Evolutionary conservation across 2,329 filamentous ascomycete species (phyloP).

Genomic region (Huntiella decipiens): DNA sequence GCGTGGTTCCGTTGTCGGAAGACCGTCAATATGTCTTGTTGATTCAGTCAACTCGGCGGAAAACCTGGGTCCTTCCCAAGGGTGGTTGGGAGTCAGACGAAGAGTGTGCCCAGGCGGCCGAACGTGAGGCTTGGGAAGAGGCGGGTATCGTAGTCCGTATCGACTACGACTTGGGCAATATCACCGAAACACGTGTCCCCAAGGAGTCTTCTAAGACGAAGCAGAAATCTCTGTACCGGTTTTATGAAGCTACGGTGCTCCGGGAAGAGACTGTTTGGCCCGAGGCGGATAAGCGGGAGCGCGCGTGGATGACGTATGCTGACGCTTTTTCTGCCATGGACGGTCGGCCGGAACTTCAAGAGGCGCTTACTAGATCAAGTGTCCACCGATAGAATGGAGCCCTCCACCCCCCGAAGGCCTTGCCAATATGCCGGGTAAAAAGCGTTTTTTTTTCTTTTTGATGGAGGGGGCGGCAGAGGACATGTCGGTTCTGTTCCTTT

Average conservation of each 20-base stretch:
- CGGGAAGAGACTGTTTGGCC: conserved; percentile 80
- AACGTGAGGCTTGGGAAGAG: conserved; percentile 94
- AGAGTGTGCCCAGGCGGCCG: conserved; percentile 63
- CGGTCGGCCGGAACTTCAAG: conserved; percentile 66
- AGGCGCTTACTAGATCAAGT: conserved; percentile 68
- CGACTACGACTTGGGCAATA: conserved; percentile 68
- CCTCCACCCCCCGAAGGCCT: neutral
- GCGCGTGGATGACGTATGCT: conserved; percentile 73
- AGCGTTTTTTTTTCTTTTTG: conserved; percentile 1
- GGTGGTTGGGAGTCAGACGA: conserved; percentile 97
- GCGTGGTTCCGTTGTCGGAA: conserved; percentile 71
- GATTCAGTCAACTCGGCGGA: conserved; percentile 78
- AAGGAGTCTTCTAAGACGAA: conserved; percentile 49
- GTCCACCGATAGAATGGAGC: conserved; percentile 27
- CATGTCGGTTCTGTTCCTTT: neutral
- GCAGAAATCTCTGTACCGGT: conserved; percentile 49
- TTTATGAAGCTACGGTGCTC: conserved; percentile 75
- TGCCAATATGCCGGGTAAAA: conserved; percentile 2
- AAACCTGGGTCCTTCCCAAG: conserved; percentile 92
- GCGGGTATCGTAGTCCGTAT: conserved; percentile 78
- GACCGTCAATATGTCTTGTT: conserved; percentile 80
- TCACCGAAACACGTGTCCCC: conserved; percentile 65
- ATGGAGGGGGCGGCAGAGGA: neutral
- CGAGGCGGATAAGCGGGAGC: conserved; percentile 75
- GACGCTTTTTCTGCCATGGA: conserved; percentile 64